Base-by-base conservation (phyloP, 352 stramenopile species). In the Phytophthora hybrid region DNA sequence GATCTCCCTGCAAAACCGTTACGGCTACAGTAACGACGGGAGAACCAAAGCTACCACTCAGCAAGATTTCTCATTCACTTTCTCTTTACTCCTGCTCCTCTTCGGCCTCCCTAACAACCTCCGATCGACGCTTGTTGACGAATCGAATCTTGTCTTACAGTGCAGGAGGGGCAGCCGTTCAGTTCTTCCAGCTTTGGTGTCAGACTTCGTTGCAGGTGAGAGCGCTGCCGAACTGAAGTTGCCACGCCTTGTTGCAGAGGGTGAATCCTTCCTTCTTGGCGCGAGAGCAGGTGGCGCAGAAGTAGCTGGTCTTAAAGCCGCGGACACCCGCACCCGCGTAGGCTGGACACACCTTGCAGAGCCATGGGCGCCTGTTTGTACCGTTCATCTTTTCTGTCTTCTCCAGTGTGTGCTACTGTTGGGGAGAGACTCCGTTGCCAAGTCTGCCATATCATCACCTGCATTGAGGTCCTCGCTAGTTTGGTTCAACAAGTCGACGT, bases 271-370 rank as follows among this genome's bases (percentile, higher is more conserved):
- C 74, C 14, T 61, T 58, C 29, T 65, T 64, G 0, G 10, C 39
- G 9, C 26, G 21, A 0, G 54, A 65, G 61, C 69, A 80, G 3
- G 26, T n/a, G 2, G 11, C 3, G 34, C 69, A 77, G 51, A 58
- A 75, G 57, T 67, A 75, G 29, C 52, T 68, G 0, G 51, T 75
- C 62, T 80, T 69, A 23, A 47, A 69, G 62, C 66, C 76, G 16
- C 54, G 19, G 9, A 53, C 31, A 32, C 62, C 54, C 41, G 69
- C 32, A 13, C 70, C 64, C 8, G 46, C 47, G 23, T 26, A 26
- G 23, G 23, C 23, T 26, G 64, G 74, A 60, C 69, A 80, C 6
- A 79, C 72, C 29, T 79, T 76, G 34, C 66, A 71, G 4, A 67
- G 19, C 26, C 71, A 75, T 19, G 77, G 74, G 6, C 74, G 37